Percentiles rank a stretch among this genome's conserved stretches.
Evolutionary conservation across 1,139 yeast species (phyloP).

Genomic region (Geotrichum citri-aurantii): DNA sequence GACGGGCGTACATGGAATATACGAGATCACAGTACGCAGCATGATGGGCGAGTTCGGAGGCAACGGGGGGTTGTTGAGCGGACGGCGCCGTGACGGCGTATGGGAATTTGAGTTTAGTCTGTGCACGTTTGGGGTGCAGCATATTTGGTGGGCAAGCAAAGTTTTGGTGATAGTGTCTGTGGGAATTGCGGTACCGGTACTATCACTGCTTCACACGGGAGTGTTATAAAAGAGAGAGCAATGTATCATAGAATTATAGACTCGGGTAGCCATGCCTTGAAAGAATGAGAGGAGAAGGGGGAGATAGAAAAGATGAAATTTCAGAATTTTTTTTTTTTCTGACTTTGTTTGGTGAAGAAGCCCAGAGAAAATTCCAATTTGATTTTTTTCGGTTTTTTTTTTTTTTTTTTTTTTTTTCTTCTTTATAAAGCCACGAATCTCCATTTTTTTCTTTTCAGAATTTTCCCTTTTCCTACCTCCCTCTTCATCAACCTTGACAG

Average conservation of each 20-base stretch:
- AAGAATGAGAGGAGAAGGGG: too few species aligned
- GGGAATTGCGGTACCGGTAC: constrained; percentile 10
- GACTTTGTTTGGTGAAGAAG: not conserved
- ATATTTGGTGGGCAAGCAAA: constrained; percentile 91
- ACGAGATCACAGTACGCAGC: constrained; percentile 81
- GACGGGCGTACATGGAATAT: constrained; percentile 40
- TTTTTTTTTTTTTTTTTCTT: not conserved
- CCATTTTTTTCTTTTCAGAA: not conserved
- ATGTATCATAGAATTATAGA: not conserved
- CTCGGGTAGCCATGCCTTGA: too few species aligned
- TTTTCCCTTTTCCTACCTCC: not conserved
- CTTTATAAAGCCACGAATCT: not conserved
- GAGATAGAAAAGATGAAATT: not conserved
- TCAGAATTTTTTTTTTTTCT: not conserved
- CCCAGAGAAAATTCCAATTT: not conserved
- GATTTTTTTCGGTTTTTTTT: not conserved
- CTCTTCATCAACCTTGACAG: not conserved
- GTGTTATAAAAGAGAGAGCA: not conserved
- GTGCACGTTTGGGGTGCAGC: constrained; percentile 85
- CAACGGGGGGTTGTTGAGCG: constrained; percentile 77
- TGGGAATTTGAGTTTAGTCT: constrained; percentile 69
- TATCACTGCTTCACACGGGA: not conserved
- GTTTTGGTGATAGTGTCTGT: constrained; percentile 36
- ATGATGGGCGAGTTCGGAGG: constrained; percentile 98
- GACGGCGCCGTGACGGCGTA: constrained; percentile 44